phyloP scores from a whole-genome alignment of 2,329 filamentous ascomycete species.

The Beauveria varroae region DNA sequence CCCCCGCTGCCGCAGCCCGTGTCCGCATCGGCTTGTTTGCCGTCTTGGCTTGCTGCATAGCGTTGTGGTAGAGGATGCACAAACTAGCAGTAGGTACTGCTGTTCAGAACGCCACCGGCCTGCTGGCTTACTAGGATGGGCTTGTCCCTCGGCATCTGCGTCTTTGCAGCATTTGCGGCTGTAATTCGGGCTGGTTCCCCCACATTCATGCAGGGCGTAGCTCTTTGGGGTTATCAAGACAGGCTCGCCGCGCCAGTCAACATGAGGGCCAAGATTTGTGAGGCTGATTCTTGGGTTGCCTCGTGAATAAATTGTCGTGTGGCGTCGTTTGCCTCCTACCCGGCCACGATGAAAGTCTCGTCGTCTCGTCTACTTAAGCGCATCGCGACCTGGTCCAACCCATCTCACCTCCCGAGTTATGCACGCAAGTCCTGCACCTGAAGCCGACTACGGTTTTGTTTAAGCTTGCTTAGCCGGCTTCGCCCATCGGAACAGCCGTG shows the following conservation, averaged over 20 bases:
- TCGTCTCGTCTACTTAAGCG: neutral
- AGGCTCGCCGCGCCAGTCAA: neutral
- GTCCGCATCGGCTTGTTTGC: conserved; percentile 7
- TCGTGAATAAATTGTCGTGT: neutral
- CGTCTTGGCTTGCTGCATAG: conserved; percentile 10
- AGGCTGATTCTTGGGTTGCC: neutral
- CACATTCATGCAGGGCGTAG: neutral
- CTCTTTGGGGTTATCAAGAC: neutral
- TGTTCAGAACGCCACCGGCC: conserved; percentile 6
- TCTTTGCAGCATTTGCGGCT: neutral
- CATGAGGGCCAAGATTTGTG: neutral
- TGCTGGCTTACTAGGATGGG: neutral
- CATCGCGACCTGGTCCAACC: neutral
- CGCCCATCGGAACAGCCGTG: neutral
- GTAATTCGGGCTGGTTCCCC: neutral
- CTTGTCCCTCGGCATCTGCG: conserved; percentile 9
- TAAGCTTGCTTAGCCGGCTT: conserved; percentile 1
- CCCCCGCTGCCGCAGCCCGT: neutral
- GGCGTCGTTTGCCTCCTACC: neutral
- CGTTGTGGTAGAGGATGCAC: neutral
- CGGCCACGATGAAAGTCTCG: neutral
- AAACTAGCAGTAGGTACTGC: neutral
- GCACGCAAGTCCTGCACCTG: neutral
- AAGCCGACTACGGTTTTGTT: neutral
- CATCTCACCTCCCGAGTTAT: neutral